A percentile compares a stretch with the other conserved stretches of the same genome.
These are phyloP conservation scores for Tetrahymena borealis DNA, from an alignment of 73 alveolate species.

Conservation along the genomic window DNA sequence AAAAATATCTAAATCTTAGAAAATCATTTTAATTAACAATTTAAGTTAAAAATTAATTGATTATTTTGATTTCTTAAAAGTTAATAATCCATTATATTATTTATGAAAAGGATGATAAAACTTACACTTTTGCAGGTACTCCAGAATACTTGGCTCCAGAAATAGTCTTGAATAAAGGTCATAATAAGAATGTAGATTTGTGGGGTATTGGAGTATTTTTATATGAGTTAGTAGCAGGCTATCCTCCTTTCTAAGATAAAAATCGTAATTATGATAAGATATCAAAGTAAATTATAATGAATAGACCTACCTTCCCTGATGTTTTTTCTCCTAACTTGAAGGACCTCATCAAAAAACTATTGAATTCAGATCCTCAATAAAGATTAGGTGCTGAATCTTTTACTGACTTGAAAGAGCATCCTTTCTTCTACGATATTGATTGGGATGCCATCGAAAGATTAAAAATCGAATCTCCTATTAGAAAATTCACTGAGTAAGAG, in stretches of 20 bases:
- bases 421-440: constrained; percentile 84
- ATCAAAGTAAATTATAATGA: constrained; percentile 70
- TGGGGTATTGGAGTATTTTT: constrained; percentile 88
- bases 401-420: constrained; percentile 72
- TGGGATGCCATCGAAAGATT: not conserved
- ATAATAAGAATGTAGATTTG: constrained; percentile 88
- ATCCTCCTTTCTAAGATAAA: constrained; percentile 90
- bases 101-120: constrained; percentile 11
- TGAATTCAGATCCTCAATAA: constrained; percentile 75
- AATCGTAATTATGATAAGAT: constrained; percentile 70
- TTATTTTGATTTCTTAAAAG: too few species aligned
- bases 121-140: constrained; percentile 90
- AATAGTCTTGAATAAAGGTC: constrained; percentile 78
- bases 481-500: not conserved
- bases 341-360: constrained; percentile 43
- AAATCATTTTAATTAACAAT: not conserved
- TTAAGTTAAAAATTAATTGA: not conserved
- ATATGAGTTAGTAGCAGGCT: constrained; percentile 92
- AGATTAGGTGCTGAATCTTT: constrained; percentile 88
- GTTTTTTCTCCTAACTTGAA: constrained; percentile 67
- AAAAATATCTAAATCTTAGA: too few species aligned
- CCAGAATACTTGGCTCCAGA: constrained; percentile 92
- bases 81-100: too few species aligned
- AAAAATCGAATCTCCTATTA: not conserved
- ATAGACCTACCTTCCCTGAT: constrained; percentile 72